These are phyloP conservation scores for Leccinum arenicola DNA, from an alignment of 768 basidiomycete species.

Conservation along the genomic window DNA sequence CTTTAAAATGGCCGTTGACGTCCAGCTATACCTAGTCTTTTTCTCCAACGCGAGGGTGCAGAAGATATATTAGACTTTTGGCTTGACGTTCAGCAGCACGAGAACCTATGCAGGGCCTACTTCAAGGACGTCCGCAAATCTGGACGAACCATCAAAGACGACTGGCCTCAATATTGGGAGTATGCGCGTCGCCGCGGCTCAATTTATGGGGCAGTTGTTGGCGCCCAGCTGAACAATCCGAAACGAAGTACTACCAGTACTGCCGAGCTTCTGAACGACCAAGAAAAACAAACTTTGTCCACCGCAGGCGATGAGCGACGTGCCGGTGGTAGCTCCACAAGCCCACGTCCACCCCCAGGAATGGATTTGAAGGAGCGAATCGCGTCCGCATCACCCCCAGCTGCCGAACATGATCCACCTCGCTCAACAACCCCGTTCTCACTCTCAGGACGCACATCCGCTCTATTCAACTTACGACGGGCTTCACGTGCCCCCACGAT, in stretches of 20 bases:
- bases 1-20: conserved; percentile 5
- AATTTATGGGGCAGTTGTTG: conserved; percentile 89
- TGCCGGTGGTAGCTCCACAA: conserved; percentile 53
- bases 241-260: conserved; percentile 85
- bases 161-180: conserved; percentile 99
- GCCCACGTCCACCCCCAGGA: conserved; percentile 48
- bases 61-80: conserved; percentile 98
- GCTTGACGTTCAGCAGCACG: conserved; percentile 99
- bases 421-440: conserved; percentile 82
- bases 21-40: conserved; percentile 55
- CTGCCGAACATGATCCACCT: conserved; percentile 46
- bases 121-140: conserved; percentile 99
- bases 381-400: conserved; percentile 46
- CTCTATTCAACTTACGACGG: conserved; percentile 71
- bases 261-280: conserved; percentile 64
- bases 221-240: conserved; percentile 55
- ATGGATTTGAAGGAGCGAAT: conserved; percentile 32
- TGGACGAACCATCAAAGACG: conserved; percentile 87
- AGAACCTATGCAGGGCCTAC: conserved; percentile 97
- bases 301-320: conserved; percentile 42
- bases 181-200: conserved; percentile 90
- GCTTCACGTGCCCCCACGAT: conserved; percentile 90
- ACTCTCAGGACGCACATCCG: conserved; percentile 69
- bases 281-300: conserved; percentile 66
- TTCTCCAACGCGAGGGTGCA: conserved; percentile 91